Percentiles rank a stretch among this genome's conserved stretches.
These are phyloP conservation scores for Termitomyces sp. DNA, from an alignment of 768 basidiomycete genomes.

Conservation along the genomic window DNA sequence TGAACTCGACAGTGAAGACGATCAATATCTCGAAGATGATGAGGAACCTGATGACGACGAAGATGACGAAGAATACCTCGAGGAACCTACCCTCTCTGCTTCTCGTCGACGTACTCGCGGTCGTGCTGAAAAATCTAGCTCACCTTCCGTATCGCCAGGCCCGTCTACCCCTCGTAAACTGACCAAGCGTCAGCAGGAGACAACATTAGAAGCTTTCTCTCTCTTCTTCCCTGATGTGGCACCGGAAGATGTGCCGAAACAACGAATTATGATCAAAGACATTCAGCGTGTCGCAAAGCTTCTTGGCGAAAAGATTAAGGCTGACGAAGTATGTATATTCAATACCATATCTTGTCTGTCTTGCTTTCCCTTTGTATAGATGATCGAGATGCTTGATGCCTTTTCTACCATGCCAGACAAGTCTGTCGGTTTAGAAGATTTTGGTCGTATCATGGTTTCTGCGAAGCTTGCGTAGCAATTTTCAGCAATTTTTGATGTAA, in stretches of 20 bases:
- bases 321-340: slow-evolving; percentile 55
- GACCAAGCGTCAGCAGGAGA: slow-evolving; percentile 46
- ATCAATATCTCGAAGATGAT: slow-evolving; percentile 13
- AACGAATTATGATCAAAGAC: slow-evolving; percentile 63
- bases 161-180: slow-evolving; percentile 20
- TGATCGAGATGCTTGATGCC: slow-evolving; percentile 72
- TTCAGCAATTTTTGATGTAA: background rate
- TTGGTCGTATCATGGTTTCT: slow-evolving; percentile 67
- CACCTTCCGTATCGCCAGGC: slow-evolving; percentile 4
- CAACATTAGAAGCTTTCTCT: slow-evolving; percentile 54
- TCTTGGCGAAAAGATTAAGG: slow-evolving; percentile 65
- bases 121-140: slow-evolving; percentile 3
- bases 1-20: slow-evolving; percentile 7
- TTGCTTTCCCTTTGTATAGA: slow-evolving; percentile 30
- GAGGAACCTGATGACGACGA: slow-evolving; percentile 7
- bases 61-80: slow-evolving; percentile 28
- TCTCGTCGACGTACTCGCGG: slow-evolving; percentile 15
- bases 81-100: slow-evolving; percentile 12
- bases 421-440: slow-evolving; percentile 62
- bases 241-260: slow-evolving; percentile 37
- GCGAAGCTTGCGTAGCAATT: slow-evolving; percentile 37
- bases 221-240: slow-evolving; percentile 65
- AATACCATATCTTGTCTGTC: background rate
- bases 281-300: slow-evolving; percentile 52
- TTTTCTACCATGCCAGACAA: slow-evolving; percentile 70